These are phyloP conservation scores for Candida tunisiensis DNA, from an alignment of 1,139 yeast species.

Conservation along the genomic window DNA sequence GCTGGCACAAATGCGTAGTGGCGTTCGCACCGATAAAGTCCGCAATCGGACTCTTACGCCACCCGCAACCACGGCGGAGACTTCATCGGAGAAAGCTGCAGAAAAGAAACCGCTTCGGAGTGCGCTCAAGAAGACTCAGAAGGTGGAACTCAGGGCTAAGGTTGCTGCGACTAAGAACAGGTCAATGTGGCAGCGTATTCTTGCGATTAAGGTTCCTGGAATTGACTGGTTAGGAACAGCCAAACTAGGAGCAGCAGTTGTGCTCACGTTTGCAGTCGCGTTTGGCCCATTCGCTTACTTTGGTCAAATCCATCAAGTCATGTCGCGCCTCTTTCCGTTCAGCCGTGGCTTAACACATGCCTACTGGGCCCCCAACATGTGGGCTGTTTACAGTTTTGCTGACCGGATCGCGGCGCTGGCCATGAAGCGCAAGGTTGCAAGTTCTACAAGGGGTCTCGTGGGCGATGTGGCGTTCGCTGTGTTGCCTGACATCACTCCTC, in stretches of 20 bases:
- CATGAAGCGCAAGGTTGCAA: slow-evolving; percentile 17
- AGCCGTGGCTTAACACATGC: slow-evolving; percentile 95
- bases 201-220: slow-evolving; percentile 10
- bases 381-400: slow-evolving; percentile 86
- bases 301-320: slow-evolving; percentile 45
- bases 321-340: slow-evolving; percentile 72
- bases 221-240: slow-evolving; percentile 37
- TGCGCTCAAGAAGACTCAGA: no score
- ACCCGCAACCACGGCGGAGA: no score
- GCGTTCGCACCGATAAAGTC: slow-evolving; percentile 2
- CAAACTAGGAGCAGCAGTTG: slow-evolving; percentile 50
- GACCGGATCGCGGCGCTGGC: slow-evolving; percentile 53
- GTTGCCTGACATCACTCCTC: slow-evolving; percentile 68
- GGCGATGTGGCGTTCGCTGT: slow-evolving; percentile 78
- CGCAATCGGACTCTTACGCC: no score
- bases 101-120: no score
- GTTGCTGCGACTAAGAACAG: no score
- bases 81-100: no score
- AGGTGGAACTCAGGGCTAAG: no score
- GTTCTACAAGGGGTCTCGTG: slow-evolving; percentile 73
- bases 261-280: slow-evolving; percentile 45
- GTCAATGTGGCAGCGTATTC: slow-evolving; percentile 1
- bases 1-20: slow-evolving; percentile 10
- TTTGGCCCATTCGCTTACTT: slow-evolving; percentile 68
- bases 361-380: slow-evolving; percentile 96